These are phyloP conservation scores for Salix udensis DNA, from an alignment of 345 rosid genomes.

Conservation along the genomic window DNA sequence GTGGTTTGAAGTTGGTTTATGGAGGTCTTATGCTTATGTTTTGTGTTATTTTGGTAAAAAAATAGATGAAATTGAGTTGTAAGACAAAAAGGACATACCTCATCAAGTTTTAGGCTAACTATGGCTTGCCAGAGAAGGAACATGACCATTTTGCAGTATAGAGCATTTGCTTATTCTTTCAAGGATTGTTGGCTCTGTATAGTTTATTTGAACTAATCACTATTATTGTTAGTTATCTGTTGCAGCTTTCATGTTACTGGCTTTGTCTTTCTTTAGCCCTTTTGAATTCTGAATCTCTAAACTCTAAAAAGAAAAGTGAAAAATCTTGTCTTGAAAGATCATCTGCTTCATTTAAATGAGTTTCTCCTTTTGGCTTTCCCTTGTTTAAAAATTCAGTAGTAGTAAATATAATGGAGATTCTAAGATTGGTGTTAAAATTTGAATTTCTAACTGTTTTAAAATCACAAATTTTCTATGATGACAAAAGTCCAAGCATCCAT, in stretches of 20 bases:
- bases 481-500: background rate
- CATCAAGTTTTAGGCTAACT: background rate
- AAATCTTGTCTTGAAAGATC: background rate
- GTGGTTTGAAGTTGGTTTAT: background rate
- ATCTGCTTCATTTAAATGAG: background rate
- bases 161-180: background rate
- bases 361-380: background rate
- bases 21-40: background rate
- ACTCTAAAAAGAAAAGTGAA: background rate
- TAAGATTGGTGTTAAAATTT: background rate
- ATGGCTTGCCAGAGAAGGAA: background rate
- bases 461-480: background rate
- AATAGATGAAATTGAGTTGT: background rate
- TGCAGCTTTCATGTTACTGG: background rate
- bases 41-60: background rate
- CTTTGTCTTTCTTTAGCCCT: background rate
- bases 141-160: background rate
- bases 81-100: background rate
- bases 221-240: background rate
- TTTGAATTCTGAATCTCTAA: background rate
- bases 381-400: background rate
- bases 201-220: background rate
- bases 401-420: background rate
- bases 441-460: background rate
- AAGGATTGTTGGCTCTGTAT: background rate